Conservation (phyloP, 1,284 basidiomycete genomes). For the Coniophora puteana region DNA sequence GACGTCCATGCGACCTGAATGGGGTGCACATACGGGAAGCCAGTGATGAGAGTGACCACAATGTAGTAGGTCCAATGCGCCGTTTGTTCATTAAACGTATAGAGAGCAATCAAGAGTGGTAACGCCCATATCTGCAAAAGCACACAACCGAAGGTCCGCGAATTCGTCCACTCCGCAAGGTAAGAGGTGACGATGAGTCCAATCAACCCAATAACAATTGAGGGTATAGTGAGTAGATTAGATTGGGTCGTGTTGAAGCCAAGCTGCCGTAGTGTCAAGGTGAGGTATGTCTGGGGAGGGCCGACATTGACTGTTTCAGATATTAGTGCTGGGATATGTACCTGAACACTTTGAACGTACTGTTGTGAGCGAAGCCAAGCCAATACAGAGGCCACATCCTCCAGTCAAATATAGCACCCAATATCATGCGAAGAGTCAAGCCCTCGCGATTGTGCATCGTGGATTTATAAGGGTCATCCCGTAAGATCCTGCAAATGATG, state of each 20-base stretch:
- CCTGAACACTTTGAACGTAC: background rate
- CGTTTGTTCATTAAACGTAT: conserved; percentile 47
- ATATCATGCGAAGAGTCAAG: conserved; percentile 51
- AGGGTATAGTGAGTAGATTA: conserved; percentile 61
- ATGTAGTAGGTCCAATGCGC: conserved; percentile 59
- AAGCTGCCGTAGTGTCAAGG: conserved; percentile 54
- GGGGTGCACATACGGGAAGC: conserved; percentile 43
- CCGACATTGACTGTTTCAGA: conserved; percentile 45
- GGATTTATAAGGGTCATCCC: conserved; percentile 69
- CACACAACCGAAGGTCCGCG: conserved; percentile 47
- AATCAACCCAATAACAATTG: conserved; percentile 37
- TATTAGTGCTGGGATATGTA: conserved; percentile 27
- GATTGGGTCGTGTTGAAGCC: conserved; percentile 60
- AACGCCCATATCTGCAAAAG: conserved; percentile 60
- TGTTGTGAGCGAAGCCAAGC: conserved; percentile 30
- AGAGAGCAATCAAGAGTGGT: conserved; percentile 54
- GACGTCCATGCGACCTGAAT: conserved; percentile 60
- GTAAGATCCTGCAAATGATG: conserved; percentile 41
- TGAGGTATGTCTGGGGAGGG: conserved; percentile 55
- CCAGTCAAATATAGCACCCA: conserved; percentile 56
- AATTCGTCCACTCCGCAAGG: conserved; percentile 52
- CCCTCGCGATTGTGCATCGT: conserved; percentile 77
- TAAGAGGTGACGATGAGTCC: conserved; percentile 45
- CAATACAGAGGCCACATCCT: conserved; percentile 72
- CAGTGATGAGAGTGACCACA: conserved; percentile 52